Base-by-base conservation (phyloP, 2,329 filamentous ascomycete genomes). In the Diaporthe helianthi region DNA sequence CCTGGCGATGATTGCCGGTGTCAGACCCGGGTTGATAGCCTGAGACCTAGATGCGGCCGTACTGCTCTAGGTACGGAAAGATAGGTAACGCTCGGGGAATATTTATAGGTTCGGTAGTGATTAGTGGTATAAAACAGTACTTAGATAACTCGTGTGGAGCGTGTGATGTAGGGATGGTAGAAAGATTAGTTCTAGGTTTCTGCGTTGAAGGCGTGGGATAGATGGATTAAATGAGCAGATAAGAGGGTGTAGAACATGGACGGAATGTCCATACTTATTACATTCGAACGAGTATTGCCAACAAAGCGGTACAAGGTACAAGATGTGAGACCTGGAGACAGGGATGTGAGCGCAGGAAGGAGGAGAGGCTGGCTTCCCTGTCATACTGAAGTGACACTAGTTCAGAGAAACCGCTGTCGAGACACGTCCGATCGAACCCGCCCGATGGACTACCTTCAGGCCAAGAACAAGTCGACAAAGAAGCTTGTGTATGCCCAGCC, bases 1-100 rank as follows among this genome's bases (percentile, higher is more conserved):
- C 24, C 41, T 49, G 24, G 15, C 19, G 31, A 26, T 46, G 54
- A 53, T 51, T 33, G 10, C 46, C 58, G n/a, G 47, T 38, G 64
- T 46, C 58, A 65, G 36, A 38, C 64, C 71, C 71, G 54, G 72
- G 71, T 26, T 69, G 58, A 67, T 49, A n/a, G n/a, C 29, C 41
- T 29, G 2, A 38, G 46, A 26, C 65, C 49, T 22, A 17, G 22
- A 46, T 38, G 41, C n/a, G 22, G 33, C 65, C 52, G 41, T 67
- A 41, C 41, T 36, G 52, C 36, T 49, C 47, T 63, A 60, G 53
- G n/a, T n/a, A n/a, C n/a, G n/a, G 7, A 38, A 61, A 6, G 12
- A 6, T 22, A 36, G 44, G 41, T 77, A 75, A 64, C 78, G n/a
- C n/a, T n/a, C n/a, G 38, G 22, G 22, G 38, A 41, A 19, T 7